Base-by-base conservation (phyloP, 768 basidiomycete species). In the Hygrophoropsis aurantiaca region DNA sequence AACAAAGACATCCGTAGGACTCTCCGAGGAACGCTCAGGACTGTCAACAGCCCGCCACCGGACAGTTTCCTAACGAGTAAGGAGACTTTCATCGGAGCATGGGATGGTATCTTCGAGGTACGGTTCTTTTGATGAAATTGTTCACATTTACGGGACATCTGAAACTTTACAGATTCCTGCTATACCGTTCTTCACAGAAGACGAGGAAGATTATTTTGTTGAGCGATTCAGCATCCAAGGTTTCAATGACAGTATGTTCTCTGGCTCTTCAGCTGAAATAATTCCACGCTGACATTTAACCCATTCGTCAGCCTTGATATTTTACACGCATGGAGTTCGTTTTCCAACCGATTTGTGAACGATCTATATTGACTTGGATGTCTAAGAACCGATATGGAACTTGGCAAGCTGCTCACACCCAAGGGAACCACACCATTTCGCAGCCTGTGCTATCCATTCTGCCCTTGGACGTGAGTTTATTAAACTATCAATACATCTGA, bases 201-300 rank as follows among this genome's bases (percentile, higher is more conserved):
- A 76, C 9, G 83, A 89, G 60, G 87, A 89, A 55, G 78, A 84
- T 54, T 88, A 87, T 56, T 79, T 86, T 49, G 75, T 87, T 0
- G 74, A 85, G 42, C 79, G 82, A 51, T 88, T 79, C 52, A 57
- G 58, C 33, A 66, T 67, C 9, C 81, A 80, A 52, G 80, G 81
- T 0, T 87, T 88, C 55, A 66, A 70, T 42, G 58, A 80, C 46
- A 84, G 87, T 87, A 53, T 19, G 83, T 68, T 11, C n/a, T 24
- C 7, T 6, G 3, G n/a, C 23, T 41, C 1, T 5, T 10, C 7
- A 11, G 7, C 35, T 23, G 11, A 18, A 9, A 8, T 16, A 3
- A 24, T 25, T 21, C 39, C 33, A 32, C 26, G 11, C 27, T 44
- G 21, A 42, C 40, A 18, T 24, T 11, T 40, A 5, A 32, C 7